phyloP scores from a whole-genome alignment of 228 moss, liverwort and hornwort genomes.

The Sphagnum fallax region DNA sequence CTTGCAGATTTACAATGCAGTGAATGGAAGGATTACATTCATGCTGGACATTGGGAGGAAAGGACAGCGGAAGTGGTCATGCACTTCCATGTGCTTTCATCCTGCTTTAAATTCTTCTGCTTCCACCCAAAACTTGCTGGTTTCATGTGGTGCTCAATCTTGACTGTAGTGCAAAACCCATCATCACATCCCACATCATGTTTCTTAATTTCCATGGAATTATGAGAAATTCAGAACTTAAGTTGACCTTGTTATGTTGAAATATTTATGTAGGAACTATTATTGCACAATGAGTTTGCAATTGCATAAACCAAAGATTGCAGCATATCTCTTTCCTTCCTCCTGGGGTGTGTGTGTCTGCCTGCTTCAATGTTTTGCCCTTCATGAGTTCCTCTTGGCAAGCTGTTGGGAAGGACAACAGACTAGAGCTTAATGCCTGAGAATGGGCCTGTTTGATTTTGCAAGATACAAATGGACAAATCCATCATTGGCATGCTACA shows the following conservation, averaged over 20 bases:
- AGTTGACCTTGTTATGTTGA: too few relatives aligned
- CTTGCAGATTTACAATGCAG: constrained; percentile 43
- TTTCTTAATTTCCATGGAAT: neutral
- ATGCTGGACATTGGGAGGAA: constrained; percentile 53
- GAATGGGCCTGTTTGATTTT: constrained; percentile 1
- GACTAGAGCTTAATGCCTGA: neutral
- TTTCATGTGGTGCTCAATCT: constrained; percentile 51
- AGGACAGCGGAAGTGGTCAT: constrained; percentile 46
- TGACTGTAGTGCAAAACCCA: neutral
- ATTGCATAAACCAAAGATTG: too few relatives aligned
- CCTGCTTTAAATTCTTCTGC: constrained; percentile 35
- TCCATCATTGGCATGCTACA: constrained; percentile 85
- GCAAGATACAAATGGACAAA: constrained; percentile 60
- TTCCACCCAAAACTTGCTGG: constrained; percentile 49
- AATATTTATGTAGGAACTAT: too few relatives aligned
- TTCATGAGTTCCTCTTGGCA: neutral
- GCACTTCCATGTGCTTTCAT: constrained; percentile 52
- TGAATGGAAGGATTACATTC: constrained; percentile 28
- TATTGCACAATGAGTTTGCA: too few relatives aligned
- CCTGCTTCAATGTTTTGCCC: neutral
- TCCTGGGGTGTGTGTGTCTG: neutral
- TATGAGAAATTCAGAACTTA: neutral
- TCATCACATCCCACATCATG: neutral
- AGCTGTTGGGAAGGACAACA: constrained; percentile 4
- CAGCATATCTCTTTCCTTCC: too few relatives aligned